A percentile compares a stretch with the other conserved stretches of the same genome.
Evolutionary conservation across 768 basidiomycete genomes (phyloP).

Genomic region (Boletus patriciae): DNA sequence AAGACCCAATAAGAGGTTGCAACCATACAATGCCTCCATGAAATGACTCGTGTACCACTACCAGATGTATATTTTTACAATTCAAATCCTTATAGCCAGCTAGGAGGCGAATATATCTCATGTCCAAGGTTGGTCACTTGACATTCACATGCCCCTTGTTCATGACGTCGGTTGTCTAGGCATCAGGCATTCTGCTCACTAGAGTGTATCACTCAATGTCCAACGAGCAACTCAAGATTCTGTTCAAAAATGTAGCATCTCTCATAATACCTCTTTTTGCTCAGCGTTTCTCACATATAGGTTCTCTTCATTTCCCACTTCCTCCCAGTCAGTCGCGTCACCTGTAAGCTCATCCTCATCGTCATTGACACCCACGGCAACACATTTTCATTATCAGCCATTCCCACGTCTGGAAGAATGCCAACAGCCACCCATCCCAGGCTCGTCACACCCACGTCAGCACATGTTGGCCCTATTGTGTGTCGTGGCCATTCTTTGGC

Average conservation of each 20-base stretch:
- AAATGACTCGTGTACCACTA: conserved; percentile 69
- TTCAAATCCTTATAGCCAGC: conserved; percentile 78
- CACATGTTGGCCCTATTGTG: conserved; percentile 78
- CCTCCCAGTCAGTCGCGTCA: conserved; percentile 19
- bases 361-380: conserved; percentile 28
- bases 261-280: conserved; percentile 73
- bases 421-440: not conserved
- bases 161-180: conserved; percentile 42
- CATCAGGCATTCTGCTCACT: conserved; percentile 68
- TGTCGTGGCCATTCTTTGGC: conserved; percentile 90
- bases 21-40: conserved; percentile 76
- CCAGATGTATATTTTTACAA: conserved; percentile 77
- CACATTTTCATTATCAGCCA: conserved; percentile 20
- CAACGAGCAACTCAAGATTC: conserved; percentile 59
- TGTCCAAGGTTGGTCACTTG: conserved; percentile 67
- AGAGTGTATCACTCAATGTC: conserved; percentile 70
- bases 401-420: conserved; percentile 6
- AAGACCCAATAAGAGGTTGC: conserved; percentile 89
- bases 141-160: not conserved
- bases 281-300: conserved; percentile 73
- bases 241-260: conserved; percentile 67
- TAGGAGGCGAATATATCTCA: conserved; percentile 86
- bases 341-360: conserved; percentile 21
- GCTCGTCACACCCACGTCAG: conserved; percentile 22
- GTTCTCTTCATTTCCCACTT: conserved; percentile 58